Base-by-base conservation (phyloP, 192 early-diverging fungal genomes). In the Linnemannia elongata region DNA sequence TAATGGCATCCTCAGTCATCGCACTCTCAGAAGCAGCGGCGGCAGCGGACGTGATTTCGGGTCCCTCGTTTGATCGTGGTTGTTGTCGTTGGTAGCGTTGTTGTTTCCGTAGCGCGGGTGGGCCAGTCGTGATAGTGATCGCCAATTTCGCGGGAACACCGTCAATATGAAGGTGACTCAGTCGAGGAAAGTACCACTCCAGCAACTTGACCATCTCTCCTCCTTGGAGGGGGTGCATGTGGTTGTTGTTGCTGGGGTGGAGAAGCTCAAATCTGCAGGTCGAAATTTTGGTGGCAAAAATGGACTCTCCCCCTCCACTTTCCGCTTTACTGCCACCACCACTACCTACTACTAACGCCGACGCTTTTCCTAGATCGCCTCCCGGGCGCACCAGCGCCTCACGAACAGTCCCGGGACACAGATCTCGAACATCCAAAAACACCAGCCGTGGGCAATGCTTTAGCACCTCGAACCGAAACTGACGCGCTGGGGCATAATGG, bases 391-490 rank as follows among this genome's bases (percentile, higher is more conserved):
- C 60, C 3, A 66, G 12, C 7, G 30, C 60, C 30, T 33, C 66
- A 47, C 38, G 27, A 69, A 77, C 9, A 4, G 18, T 39, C 5
- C 42, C 33, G 30, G 10, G 18, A 47, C 15, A 17, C 2, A 79
- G 33, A 27, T 72, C 77, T 18, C 77, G 52, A 39, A 72, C n/a
- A 17, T 79, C 77, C 36, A 79, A 54, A 38, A 24, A 39, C 15
- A 72, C 69, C 0, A 79, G 49, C 2, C 24, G 33, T 10, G 45
- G 68, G 45, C 68, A 72, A 17, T 55, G 42, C n/a, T 72, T 35
- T 0, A 79, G 38, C n/a, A 79, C 24, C 36, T 71, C 49, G 38
- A 79, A 79, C 38, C 68, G 68, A 24, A 79, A 79, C 36, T 79
- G 69, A 1, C 15, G 35, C 9, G 69, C 49, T 39, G 77, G 77